Percentiles rank a stretch among this genome's conserved stretches.
These are phyloP conservation scores for Acidomyces sp. DNA, from an alignment of 495 filamentous ascomycete genomes.

Conservation along the genomic window DNA sequence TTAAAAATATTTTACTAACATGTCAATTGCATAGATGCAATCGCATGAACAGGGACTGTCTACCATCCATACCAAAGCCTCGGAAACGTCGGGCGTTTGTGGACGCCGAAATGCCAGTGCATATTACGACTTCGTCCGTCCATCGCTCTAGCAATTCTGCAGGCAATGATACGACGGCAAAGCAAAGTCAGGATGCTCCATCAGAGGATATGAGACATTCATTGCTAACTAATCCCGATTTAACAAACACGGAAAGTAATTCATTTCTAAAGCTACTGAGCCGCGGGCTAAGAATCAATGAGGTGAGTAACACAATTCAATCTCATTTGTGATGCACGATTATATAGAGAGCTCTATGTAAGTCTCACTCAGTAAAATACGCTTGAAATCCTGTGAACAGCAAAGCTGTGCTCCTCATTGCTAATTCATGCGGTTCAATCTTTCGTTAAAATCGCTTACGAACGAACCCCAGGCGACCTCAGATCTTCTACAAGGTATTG, in stretches of 20 bases:
- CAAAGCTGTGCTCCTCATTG: no score
- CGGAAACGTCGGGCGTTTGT: slow-evolving; percentile 5
- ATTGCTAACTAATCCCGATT: not conserved
- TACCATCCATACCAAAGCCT: slow-evolving; percentile 4
- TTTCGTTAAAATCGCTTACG: no score
- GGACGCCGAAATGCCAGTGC: not conserved
- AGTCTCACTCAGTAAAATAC: no score
- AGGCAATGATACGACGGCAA: not conserved
- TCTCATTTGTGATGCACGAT: no score
- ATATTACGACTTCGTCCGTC: not conserved
- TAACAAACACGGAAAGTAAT: not conserved
- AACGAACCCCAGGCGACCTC: no score
- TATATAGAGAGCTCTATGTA: no score
- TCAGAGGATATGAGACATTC: not conserved
- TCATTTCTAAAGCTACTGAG: not conserved
- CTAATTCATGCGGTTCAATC: no score
- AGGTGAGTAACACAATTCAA: not conserved
- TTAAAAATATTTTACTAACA: not conserved
- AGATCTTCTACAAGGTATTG: slow-evolving; percentile 1
- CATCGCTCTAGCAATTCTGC: not conserved
- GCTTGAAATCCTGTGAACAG: no score
- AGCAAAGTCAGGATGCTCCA: no score
- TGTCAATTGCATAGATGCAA: slow-evolving; percentile 3
- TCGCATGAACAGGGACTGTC: slow-evolving; percentile 6
- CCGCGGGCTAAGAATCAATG: slow-evolving; percentile 1